phyloP scores from a whole-genome alignment of 2,329 filamentous ascomycete genomes.

The Alternaria dauci region DNA sequence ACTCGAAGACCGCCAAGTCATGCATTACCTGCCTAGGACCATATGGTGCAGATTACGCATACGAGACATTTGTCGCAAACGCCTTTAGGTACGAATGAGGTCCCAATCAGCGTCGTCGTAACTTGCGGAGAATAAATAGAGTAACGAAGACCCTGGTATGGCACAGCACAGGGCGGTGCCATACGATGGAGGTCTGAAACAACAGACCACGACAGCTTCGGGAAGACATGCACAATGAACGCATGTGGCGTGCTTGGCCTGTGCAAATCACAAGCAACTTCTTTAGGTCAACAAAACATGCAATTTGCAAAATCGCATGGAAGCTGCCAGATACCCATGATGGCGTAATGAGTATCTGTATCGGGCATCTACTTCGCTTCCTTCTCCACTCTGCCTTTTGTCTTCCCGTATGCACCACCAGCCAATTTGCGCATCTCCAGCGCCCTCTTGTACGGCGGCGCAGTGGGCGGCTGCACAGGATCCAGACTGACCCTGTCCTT shows the following conservation, averaged over 20 bases:
- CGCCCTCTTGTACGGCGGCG: conserved; percentile 91
- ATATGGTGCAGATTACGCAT: not conserved
- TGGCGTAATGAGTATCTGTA: not conserved
- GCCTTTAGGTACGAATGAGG: not conserved
- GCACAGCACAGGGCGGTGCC: not conserved
- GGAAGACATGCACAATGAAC: not conserved
- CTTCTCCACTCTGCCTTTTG: conserved; percentile 53
- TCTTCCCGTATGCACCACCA: conserved; percentile 81
- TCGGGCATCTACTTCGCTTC: not conserved
- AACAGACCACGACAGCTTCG: not conserved
- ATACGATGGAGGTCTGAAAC: not conserved
- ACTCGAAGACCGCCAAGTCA: not conserved
- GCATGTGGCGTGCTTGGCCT: not conserved
- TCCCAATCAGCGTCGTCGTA: not conserved
- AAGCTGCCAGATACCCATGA: not conserved
- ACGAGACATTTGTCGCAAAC: not conserved
- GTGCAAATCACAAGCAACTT: not conserved
- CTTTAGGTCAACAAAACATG: not conserved
- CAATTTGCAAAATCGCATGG: not conserved
- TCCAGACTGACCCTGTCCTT: conserved; percentile 87
- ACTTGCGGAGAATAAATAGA: not conserved
- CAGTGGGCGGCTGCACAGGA: conserved; percentile 93
- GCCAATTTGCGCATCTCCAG: conserved; percentile 81
- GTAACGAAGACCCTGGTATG: not conserved
- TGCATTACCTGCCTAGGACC: not conserved